These are phyloP conservation scores for Pseudogymnoascus sp. DNA, from an alignment of 2,329 filamentous ascomycete genomes.

Conservation along the genomic window DNA sequence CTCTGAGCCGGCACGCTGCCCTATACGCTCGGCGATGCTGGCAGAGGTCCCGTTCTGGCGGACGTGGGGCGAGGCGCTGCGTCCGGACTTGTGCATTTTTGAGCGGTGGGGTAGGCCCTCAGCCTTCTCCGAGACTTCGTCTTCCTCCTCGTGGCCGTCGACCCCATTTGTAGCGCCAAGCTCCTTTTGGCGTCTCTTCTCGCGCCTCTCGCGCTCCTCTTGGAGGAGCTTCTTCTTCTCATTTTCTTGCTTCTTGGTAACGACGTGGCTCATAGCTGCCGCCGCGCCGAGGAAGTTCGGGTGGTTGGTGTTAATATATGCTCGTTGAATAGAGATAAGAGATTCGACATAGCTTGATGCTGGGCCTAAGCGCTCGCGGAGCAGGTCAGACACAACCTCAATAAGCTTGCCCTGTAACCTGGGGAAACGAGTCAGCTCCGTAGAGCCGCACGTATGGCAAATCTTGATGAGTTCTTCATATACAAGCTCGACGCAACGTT, in stretches of 20 bases:
- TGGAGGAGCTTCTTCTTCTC: constrained; percentile 75
- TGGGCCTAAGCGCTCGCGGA: constrained; percentile 86
- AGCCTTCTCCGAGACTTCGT: constrained; percentile 43
- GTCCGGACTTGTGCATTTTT: constrained; percentile 40
- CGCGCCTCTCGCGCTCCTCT: constrained; percentile 80
- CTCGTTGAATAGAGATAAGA: constrained; percentile 91
- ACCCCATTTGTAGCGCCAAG: constrained; percentile 68
- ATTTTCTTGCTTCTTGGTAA: constrained; percentile 88
- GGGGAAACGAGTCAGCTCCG: constrained; percentile 85
- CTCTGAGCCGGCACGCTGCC: constrained; percentile 55
- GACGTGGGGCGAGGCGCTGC: constrained; percentile 79
- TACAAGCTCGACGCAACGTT: constrained; percentile 93
- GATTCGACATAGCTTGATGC: constrained; percentile 90
- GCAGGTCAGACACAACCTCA: constrained; percentile 91
- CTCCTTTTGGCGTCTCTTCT: constrained; percentile 77
- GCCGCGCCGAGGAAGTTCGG: constrained; percentile 96
- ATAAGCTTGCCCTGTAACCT: constrained; percentile 94
- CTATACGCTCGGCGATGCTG: constrained; percentile 58
- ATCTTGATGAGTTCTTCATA: constrained; percentile 99
- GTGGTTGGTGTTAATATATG: constrained; percentile 99
- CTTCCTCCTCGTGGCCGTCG: constrained; percentile 59
- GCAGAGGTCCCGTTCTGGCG: constrained; percentile 55
- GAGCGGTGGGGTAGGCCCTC: constrained; percentile 57
- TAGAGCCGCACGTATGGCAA: constrained; percentile 95
- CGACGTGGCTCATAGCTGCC: constrained; percentile 94